phyloP scores from a whole-genome alignment of 2,329 filamentous ascomycete genomes.

The Colletotrichum phormii region DNA sequence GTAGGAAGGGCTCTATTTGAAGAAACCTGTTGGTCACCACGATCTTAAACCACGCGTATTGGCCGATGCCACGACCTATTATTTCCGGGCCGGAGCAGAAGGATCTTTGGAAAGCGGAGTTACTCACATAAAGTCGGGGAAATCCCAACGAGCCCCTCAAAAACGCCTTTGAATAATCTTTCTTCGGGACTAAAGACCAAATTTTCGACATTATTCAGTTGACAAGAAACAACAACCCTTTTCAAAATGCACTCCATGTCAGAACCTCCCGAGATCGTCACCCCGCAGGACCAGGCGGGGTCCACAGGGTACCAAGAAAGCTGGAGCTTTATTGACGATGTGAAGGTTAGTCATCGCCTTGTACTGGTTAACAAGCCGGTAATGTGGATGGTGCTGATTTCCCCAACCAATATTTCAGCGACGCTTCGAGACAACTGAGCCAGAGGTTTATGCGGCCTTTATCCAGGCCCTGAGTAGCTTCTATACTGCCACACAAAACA shows the following conservation, averaged over 20 bases:
- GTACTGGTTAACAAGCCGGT: no score
- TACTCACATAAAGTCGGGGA: not conserved
- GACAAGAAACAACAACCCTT: not conserved
- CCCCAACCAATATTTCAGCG: conserved; percentile 7
- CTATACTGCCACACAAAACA: not conserved
- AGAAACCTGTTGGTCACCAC: not conserved
- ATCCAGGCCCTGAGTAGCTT: conserved; percentile 25
- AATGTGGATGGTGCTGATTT: not conserved
- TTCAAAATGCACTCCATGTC: not conserved
- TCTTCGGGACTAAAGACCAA: no score
- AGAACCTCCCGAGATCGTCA: not conserved
- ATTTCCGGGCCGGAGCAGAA: not conserved
- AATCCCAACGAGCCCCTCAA: not conserved
- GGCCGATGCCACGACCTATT: not conserved
- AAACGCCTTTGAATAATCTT: not conserved
- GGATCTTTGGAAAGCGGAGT: not conserved
- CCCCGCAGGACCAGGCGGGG: not conserved
- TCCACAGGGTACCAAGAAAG: conserved; percentile 14
- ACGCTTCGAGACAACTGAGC: conserved; percentile 22
- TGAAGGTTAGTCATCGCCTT: conserved; percentile 9
- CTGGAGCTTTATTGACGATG: conserved; percentile 23
- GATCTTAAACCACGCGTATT: not conserved
- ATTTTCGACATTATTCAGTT: not conserved
- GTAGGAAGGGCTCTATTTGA: not conserved
- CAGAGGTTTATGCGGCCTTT: conserved; percentile 25